phyloP scores from a whole-genome alignment of 768 basidiomycete genomes.

The Termitomyces sp. region DNA sequence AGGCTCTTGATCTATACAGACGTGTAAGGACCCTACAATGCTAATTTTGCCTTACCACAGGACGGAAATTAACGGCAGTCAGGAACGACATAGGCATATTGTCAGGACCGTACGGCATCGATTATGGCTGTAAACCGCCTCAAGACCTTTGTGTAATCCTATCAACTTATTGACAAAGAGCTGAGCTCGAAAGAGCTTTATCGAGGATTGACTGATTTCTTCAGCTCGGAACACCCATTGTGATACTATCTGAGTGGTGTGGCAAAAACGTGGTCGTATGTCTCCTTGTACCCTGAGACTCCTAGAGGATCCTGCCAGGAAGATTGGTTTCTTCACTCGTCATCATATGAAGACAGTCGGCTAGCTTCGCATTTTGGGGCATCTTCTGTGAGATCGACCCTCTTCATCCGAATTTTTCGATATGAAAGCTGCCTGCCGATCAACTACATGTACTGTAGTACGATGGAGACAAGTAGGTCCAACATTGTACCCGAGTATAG shows the following conservation, averaged over 20 bases:
- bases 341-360: not conserved
- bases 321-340: constrained; percentile 5
- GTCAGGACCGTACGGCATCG: constrained; percentile 3
- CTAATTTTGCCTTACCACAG: constrained; percentile 1
- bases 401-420: too few species aligned
- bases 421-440: not conserved
- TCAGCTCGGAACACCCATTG: not conserved
- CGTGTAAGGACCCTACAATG: constrained; percentile 7
- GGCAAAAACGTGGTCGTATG: constrained; percentile 9
- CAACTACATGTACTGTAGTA: not conserved
- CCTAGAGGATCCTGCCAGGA: not conserved
- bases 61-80: constrained; percentile 12
- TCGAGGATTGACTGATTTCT: not conserved
- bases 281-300: not conserved
- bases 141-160: not conserved
- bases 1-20: not conserved
- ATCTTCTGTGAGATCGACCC: constrained; percentile 6
- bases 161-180: not conserved
- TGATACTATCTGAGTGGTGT: not conserved
- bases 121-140: not conserved
- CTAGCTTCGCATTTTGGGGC: not conserved
- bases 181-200: not conserved
- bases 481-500: not conserved
- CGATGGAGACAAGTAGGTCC: not conserved
- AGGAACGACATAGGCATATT: not conserved